Percentiles rank a stretch among this genome's conserved stretches.
Conservation (phyloP, 2,329 filamentous ascomycete genomes). For the Pseudomassariella vexata region DNA sequence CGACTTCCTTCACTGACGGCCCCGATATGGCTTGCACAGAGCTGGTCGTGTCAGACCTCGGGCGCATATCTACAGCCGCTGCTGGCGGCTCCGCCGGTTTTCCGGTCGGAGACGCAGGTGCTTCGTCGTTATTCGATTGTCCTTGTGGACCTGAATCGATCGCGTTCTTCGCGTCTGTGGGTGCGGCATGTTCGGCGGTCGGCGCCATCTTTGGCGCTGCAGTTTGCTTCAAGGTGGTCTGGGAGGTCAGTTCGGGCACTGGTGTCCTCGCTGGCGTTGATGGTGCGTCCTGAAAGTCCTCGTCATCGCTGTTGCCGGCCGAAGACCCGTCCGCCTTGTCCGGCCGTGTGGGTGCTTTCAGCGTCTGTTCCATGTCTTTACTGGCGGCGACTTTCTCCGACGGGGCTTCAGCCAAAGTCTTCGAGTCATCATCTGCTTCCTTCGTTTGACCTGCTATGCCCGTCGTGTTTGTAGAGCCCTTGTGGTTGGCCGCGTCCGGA, state of each 20-base stretch:
- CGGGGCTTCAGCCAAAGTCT: slow-evolving; percentile 6
- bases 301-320: slow-evolving; percentile 29
- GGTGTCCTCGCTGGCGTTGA: slow-evolving; percentile 21
- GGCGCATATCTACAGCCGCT: slow-evolving; percentile 8
- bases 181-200: slow-evolving; percentile 10
- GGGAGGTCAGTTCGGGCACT: slow-evolving; percentile 10
- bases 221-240: slow-evolving; percentile 7
- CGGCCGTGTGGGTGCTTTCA: slow-evolving; percentile 12
- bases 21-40: slow-evolving; percentile 21
- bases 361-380: slow-evolving; percentile 10
- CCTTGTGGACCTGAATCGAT: slow-evolving; percentile 5
- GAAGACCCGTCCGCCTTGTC: slow-evolving; percentile 14
- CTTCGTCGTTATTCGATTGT: slow-evolving; percentile 5
- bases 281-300: slow-evolving; percentile 32
- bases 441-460: slow-evolving; percentile 5
- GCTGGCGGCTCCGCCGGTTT: background rate
- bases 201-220: too few species aligned
- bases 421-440: slow-evolving; percentile 2
- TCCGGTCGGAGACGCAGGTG: too few species aligned
- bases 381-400: too few species aligned
- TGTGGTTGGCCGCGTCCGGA: slow-evolving; percentile 7
- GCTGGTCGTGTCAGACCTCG: slow-evolving; percentile 10
- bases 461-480: slow-evolving; percentile 7
- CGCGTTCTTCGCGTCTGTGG: slow-evolving; percentile 1
- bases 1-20: slow-evolving; percentile 22